Percentiles rank a stretch among this genome's conserved stretches.
Evolutionary conservation across 768 basidiomycete genomes (phyloP).

Genomic region (Leccinum uliginosum): DNA sequence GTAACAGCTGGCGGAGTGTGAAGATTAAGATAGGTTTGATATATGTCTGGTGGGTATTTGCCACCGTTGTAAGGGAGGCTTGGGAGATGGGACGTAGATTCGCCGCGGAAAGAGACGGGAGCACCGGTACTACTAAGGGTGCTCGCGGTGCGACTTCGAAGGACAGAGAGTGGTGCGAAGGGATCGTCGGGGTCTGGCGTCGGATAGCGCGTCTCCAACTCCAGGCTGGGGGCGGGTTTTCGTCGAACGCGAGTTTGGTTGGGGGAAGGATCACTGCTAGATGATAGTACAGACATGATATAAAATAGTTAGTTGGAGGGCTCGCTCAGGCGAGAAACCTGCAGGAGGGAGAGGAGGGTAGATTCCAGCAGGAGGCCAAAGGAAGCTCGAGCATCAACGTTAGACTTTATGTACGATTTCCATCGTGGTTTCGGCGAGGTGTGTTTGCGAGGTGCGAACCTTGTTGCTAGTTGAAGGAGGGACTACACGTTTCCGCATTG

Average conservation of each 20-base stretch:
- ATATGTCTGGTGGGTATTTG: slow-evolving; percentile 31
- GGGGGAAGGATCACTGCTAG: slow-evolving; percentile 22
- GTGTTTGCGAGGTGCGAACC: slow-evolving; percentile 17
- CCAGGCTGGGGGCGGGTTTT: slow-evolving; percentile 54
- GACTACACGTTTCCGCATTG: slow-evolving; percentile 27
- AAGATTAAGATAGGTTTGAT: slow-evolving; percentile 21
- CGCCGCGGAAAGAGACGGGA: slow-evolving; percentile 29
- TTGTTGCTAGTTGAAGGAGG: slow-evolving; percentile 5
- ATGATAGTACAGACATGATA: slow-evolving; percentile 30
- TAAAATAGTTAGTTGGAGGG: slow-evolving; percentile 17
- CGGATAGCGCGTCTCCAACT: slow-evolving; percentile 54
- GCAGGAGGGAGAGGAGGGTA: slow-evolving; percentile 9
- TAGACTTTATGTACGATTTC: slow-evolving; percentile 29
- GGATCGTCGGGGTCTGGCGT: slow-evolving; percentile 65
- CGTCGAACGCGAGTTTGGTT: slow-evolving; percentile 35
- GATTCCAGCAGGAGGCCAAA: slow-evolving; percentile 17
- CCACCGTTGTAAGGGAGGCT: slow-evolving; percentile 29
- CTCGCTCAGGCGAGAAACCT: slow-evolving; percentile 12
- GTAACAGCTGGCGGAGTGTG: slow-evolving; percentile 8
- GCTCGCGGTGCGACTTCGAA: slow-evolving; percentile 55
- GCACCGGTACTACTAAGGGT: slow-evolving; percentile 29
- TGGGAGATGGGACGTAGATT: slow-evolving; percentile 29
- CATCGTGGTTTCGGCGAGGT: slow-evolving; percentile 36
- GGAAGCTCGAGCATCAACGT: slow-evolving; percentile 6
- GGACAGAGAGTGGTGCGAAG: slow-evolving; percentile 62